Conservation (phyloP, 306 rosid species). For the Prunus persica region Prunus_persica_NCBIv2 NC_034009.1:17508501-17509000, state of each 20-base stretch:
- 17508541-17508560: constrained; percentile 26
- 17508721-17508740: constrained; percentile 40
- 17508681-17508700: constrained; percentile 35
- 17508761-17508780: constrained; percentile 40
- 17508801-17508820: constrained; percentile 24
- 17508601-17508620: constrained; percentile 34
- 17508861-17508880: constrained; percentile 36
- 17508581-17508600: constrained; percentile 30
- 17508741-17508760: constrained; percentile 38
- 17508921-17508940: constrained; percentile 23
- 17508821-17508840: constrained; percentile 32
- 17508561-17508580: constrained; percentile 29
- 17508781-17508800: constrained; percentile 41
- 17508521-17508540: constrained; percentile 11
- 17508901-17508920: constrained; percentile 22
- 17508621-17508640: constrained; percentile 28
- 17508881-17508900: constrained; percentile 30
- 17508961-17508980: constrained; percentile 32
- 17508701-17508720: constrained; percentile 16
- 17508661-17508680: constrained; percentile 36
- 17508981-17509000: constrained; percentile 26
- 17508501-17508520: constrained; percentile 4
- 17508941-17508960: constrained; percentile 39
- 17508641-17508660: constrained; percentile 45
- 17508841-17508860: constrained; percentile 34